Evolutionary conservation across 2,329 filamentous ascomycete species (phyloP).

Genomic region (Reticulascus tulasneorum): DNA sequence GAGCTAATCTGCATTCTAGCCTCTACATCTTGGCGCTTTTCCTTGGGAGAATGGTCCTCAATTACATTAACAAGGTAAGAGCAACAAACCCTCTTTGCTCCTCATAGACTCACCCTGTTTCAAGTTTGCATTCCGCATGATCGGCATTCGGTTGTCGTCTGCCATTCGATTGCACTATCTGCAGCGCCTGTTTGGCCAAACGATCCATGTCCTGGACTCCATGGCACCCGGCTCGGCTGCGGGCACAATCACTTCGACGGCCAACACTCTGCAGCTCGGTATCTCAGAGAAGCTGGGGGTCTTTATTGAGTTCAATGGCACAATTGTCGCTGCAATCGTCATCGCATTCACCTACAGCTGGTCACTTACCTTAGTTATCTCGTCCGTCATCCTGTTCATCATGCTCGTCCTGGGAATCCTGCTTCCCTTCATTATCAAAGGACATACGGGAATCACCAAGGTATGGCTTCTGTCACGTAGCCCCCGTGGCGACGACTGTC

Average conservation of each 20-base stretch:
- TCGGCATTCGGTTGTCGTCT: constrained; percentile 58
- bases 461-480: constrained; percentile 10
- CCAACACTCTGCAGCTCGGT: constrained; percentile 61
- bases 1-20: constrained; percentile 30
- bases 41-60: constrained; percentile 58
- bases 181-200: constrained; percentile 58
- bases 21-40: constrained; percentile 71
- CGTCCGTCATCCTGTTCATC: constrained; percentile 54
- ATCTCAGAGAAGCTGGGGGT: constrained; percentile 61
- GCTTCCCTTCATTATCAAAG: constrained; percentile 54
- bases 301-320: constrained; percentile 52
- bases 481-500: too few species aligned
- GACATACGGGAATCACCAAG: constrained; percentile 39
- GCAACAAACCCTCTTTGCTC: constrained; percentile 27
- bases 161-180: constrained; percentile 63
- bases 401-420: constrained; percentile 41
- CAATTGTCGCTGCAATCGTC: constrained; percentile 48
- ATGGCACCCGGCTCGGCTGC: constrained; percentile 60
- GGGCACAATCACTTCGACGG: constrained; percentile 59
- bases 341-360: constrained; percentile 56
- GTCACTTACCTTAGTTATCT: constrained; percentile 56
- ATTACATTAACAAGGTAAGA: constrained; percentile 60
- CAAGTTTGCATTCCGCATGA: constrained; percentile 59
- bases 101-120: neutral
- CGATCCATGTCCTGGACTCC: constrained; percentile 64